Conservation (phyloP, 306 rosid genomes). For the Quillaja saponaria region DNA sequence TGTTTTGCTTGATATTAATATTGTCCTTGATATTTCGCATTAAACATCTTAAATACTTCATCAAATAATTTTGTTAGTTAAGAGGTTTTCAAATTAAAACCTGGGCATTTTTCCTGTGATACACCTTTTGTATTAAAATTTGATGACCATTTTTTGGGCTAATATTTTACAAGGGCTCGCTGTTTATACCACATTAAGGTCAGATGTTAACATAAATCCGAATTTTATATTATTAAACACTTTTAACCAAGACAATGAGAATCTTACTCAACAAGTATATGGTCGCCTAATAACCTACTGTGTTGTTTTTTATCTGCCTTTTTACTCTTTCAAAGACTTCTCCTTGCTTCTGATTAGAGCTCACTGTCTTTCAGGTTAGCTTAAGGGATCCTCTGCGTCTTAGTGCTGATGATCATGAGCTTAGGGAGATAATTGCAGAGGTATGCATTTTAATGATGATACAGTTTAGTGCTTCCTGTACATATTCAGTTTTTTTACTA, state of each 20-base stretch:
- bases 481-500: neutral
- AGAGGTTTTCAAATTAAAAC: no score
- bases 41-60: no score
- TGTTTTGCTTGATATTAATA: no score
- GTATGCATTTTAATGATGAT: slow-evolving; percentile 42
- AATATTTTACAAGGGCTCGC: no score
- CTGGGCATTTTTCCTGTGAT: no score
- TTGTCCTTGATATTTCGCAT: no score
- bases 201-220: no score
- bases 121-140: no score
- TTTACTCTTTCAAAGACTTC: neutral
- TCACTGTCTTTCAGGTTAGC: slow-evolving; percentile 60
- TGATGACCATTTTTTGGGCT: no score
- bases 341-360: slow-evolving; percentile 14
- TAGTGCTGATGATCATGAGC: slow-evolving; percentile 73
- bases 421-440: slow-evolving; percentile 78
- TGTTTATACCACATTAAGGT: no score
- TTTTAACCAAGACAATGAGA: neutral
- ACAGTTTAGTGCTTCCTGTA: neutral
- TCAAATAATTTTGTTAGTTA: no score
- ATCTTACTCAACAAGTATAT: neutral
- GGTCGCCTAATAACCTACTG: neutral
- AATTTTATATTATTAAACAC: no score
- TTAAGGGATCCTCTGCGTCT: slow-evolving; percentile 84
- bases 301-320: neutral